Evolutionary conservation across 805 yeast genomes (phyloP).

Genomic region (Ogataea methanolica): DNA sequence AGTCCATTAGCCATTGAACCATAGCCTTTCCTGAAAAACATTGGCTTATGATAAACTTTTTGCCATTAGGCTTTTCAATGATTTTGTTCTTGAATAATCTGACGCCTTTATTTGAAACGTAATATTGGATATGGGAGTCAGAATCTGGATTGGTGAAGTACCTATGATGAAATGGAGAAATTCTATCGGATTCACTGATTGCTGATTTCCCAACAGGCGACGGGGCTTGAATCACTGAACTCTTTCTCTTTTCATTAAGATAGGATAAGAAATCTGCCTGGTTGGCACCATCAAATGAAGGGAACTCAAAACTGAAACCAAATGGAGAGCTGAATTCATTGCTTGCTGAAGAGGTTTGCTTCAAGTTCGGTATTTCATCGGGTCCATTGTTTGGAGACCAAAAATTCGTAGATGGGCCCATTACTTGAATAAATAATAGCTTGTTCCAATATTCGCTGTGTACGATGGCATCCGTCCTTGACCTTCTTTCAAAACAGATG

Average conservation of each 20-base stretch:
- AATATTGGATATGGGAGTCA: constrained; percentile 76
- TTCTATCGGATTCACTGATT: neutral
- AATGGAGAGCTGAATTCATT: constrained; percentile 8
- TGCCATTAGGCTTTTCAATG: constrained; percentile 8
- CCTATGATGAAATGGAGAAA: constrained; percentile 67
- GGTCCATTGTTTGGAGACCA: constrained; percentile 59
- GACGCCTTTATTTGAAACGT: constrained; percentile 60
- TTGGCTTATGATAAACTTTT: constrained; percentile 34
- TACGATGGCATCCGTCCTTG: constrained; percentile 50
- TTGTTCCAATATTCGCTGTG: constrained; percentile 62
- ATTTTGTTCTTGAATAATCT: constrained; percentile 45
- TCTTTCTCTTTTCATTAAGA: constrained; percentile 16
- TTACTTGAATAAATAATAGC: constrained; percentile 51
- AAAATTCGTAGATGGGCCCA: constrained; percentile 65
- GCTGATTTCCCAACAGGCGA: neutral
- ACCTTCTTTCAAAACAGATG: constrained; percentile 61
- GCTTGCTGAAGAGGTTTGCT: constrained; percentile 12
- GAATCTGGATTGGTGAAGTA: constrained; percentile 88
- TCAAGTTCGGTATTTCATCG: constrained; percentile 40
- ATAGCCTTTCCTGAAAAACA: constrained; percentile 72
- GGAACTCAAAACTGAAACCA: constrained; percentile 8
- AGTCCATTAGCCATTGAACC: constrained; percentile 86
- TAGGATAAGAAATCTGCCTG: constrained; percentile 19
- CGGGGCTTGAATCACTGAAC: neutral
- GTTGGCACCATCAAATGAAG: constrained; percentile 3